Evolutionary conservation across 192 early-diverging fungal species (phyloP), one percentile per base, ranked within the genome.

Genomic region (Coemansia sp.): DNA sequence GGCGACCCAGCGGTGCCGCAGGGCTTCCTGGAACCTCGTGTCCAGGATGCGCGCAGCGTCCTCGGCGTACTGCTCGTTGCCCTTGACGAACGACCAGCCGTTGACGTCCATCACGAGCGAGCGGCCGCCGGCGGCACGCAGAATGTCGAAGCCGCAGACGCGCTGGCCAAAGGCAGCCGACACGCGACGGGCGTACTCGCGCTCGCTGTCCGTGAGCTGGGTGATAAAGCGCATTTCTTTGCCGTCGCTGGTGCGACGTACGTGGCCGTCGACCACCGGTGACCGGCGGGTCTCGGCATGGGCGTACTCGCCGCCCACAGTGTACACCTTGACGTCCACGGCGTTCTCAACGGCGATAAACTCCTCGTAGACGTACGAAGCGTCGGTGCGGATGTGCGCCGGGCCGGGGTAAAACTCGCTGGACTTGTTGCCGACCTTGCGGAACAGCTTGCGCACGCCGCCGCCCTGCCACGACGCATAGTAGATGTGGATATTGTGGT

Each of bases 81-180:
- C 94, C 71, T 98, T 98, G 55, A 98, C 96, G 80, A 98, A 98
- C 43, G 90, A 92, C 96, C 96, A 98, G 14, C 96, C 96, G 56
- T 98, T 98, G 57, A 98, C 94, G 71, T 98, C 96, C 66, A 98
- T 96, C 3, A 98, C 93, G 72, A 89, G 90, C 9, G 92, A 93
- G 58, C 80, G 69, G n/a, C 76, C 69, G 39, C 62, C 71, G 18
- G 30, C 0, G 8, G 91, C 92, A 8, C 96, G 86, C 61, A 98
- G 67, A 19, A 96, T 75, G 72, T 98, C 96, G 67, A 97, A 93
- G 0, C 96, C 96, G 72, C 96, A 98, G 1, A 98, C 89, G 22
- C 86, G 89, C 67, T 98, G 96, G 12, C 91, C 91, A 76, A 98
- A 98, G 13, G 90, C 87, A 12, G 72, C 59, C 39, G 82, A 86